Percentiles rank a stretch among this genome's conserved stretches.
phyloP scores from a whole-genome alignment of 441 rosid genomes.

The Viola pubescens region DNA sequence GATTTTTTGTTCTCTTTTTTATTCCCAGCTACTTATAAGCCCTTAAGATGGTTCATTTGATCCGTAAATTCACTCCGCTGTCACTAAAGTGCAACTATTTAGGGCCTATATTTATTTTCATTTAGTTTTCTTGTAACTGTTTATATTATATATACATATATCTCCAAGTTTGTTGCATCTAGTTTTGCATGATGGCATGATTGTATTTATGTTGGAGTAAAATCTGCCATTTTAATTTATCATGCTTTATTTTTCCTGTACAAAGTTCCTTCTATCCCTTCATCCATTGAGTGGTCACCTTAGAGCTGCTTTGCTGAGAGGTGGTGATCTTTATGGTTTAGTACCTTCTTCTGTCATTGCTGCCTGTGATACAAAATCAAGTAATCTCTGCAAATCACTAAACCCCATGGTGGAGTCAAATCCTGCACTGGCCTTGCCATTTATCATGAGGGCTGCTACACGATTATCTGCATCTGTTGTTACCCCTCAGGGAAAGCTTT shows the following conservation, averaged over 20 bases:
- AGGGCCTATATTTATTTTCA: no score
- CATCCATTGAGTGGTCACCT: constrained; percentile 83
- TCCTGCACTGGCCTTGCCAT: constrained; percentile 48
- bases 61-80: no score
- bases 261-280: constrained; percentile 58
- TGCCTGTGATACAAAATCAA: constrained; percentile 58
- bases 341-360: constrained; percentile 75
- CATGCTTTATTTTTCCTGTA: constrained; percentile 12
- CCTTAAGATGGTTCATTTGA: no score
- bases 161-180: no score
- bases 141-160: no score
- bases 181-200: no score
- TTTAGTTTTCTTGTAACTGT: no score
- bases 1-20: no score
- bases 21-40: no score
- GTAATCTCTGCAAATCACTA: constrained; percentile 56
- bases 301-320: constrained; percentile 62
- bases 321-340: constrained; percentile 51
- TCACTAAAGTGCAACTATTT: no score
- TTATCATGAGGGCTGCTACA: constrained; percentile 60
- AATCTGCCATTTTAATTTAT: constrained; percentile 6
- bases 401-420: constrained; percentile 58
- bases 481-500: constrained; percentile 38
- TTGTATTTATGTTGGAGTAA: no score
- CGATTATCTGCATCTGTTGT: constrained; percentile 41